These are phyloP conservation scores for Magnaporthiopsis rhizophila DNA, from an alignment of 2,329 filamentous ascomycete genomes.

Conservation along the genomic window DNA sequence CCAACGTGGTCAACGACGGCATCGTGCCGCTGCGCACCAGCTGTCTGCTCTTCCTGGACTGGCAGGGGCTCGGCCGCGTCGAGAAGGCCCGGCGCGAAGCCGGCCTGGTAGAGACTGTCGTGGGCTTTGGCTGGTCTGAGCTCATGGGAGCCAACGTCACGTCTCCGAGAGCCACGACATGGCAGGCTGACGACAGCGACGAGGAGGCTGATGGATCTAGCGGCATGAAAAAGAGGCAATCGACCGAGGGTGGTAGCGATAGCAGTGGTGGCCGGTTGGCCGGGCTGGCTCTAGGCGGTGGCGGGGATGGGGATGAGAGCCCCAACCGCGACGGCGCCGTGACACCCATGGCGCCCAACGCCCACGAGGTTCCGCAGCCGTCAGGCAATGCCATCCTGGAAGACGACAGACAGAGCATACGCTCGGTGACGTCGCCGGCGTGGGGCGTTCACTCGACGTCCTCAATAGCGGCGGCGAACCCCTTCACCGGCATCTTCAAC, in stretches of 20 bases:
- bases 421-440: slow-evolving; percentile 27
- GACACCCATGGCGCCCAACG: slow-evolving; percentile 17
- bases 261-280: background rate
- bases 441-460: slow-evolving; percentile 14
- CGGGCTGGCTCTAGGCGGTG: background rate
- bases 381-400: slow-evolving; percentile 56
- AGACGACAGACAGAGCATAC: slow-evolving; percentile 54
- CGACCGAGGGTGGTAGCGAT: background rate
- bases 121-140: slow-evolving; percentile 92
- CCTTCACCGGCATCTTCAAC: slow-evolving; percentile 59
- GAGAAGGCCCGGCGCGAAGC: slow-evolving; percentile 92
- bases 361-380: slow-evolving; percentile 60
- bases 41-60: slow-evolving; percentile 92
- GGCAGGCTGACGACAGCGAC: slow-evolving; percentile 25
- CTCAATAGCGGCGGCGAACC: slow-evolving; percentile 31
- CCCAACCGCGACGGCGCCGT: background rate
- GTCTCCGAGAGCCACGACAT: slow-evolving; percentile 35
- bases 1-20: slow-evolving; percentile 95
- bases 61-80: slow-evolving; percentile 86
- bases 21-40: slow-evolving; percentile 94
- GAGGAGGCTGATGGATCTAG: background rate
- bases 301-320: background rate
- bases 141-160: slow-evolving; percentile 64
- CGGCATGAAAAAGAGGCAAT: background rate
- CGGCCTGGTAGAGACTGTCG: slow-evolving; percentile 84